phyloP scores from a whole-genome alignment of 345 rosid genomes.

The Rhizophora apiculata region DNA sequence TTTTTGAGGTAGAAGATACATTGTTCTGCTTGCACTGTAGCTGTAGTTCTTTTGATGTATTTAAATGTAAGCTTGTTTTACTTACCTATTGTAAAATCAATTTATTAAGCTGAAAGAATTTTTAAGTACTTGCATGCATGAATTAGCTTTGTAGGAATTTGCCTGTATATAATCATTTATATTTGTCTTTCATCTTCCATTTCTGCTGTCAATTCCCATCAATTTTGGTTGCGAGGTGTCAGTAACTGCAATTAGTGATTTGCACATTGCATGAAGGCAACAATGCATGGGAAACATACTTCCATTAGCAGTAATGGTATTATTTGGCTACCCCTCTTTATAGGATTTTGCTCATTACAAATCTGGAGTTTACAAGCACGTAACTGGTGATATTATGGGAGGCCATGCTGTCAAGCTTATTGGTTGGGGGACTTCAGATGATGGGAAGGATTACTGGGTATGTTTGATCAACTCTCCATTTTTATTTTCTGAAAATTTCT shows the following conservation, averaged over 20 bases:
- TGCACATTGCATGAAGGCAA: not conserved
- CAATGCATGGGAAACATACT: not conserved
- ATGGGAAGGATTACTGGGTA: conserved; percentile 96
- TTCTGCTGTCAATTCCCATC: not conserved
- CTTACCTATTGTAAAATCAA: not conserved
- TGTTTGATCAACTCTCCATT: not conserved
- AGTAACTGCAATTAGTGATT: not conserved
- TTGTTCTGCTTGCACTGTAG: conserved; percentile 4
- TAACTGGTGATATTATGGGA: conserved; percentile 68
- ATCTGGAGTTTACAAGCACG: conserved; percentile 88
- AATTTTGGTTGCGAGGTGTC: not conserved
- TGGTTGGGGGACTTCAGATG: conserved; percentile 91
- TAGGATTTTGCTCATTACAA: conserved; percentile 96
- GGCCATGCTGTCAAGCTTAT: conserved; percentile 96
- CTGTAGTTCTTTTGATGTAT: not conserved
- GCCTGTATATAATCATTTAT: too few relatives aligned
- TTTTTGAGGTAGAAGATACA: conserved; percentile 65
- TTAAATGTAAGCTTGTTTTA: not conserved
- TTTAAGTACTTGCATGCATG: not conserved
- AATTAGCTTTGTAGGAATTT: not conserved
- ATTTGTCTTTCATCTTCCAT: not conserved
- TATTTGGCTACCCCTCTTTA: not conserved
- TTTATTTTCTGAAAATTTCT: not conserved
- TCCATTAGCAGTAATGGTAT: conserved; percentile 3
- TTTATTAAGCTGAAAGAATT: not conserved